A percentile compares a stretch with the other conserved stretches of the same genome.
phyloP scores from a whole-genome alignment of 495 filamentous ascomycete genomes.

The Tuber magnatum region DNA sequence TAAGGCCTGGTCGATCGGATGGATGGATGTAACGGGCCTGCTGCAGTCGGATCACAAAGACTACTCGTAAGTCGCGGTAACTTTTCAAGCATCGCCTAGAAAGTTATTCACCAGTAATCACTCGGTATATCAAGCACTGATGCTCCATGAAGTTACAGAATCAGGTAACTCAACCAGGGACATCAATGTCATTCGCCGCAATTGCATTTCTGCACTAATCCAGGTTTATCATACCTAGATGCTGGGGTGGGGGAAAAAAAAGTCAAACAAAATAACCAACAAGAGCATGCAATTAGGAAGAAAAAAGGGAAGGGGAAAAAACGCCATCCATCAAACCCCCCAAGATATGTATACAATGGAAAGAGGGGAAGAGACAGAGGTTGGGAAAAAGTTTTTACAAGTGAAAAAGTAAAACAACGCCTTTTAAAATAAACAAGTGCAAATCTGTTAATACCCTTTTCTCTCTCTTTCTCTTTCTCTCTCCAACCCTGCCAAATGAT shows the following conservation, averaged over 20 bases:
- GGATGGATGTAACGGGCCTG: not conserved
- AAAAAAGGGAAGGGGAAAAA: not conserved
- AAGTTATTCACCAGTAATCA: slow-evolving; percentile 5
- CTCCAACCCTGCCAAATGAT: not conserved
- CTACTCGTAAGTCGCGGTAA: not conserved
- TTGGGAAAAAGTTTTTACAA: not conserved
- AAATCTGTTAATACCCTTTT: not conserved
- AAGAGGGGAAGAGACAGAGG: not conserved
- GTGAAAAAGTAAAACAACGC: not conserved
- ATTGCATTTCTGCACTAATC: not conserved
- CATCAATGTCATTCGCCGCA: not conserved
- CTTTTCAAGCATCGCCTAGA: not conserved
- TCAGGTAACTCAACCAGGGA: not conserved
- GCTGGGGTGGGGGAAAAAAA: not conserved
- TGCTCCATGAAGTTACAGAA: not conserved
- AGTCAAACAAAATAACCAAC: not conserved
- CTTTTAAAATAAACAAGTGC: not conserved
- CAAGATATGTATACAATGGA: not conserved
- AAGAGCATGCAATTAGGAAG: not conserved
- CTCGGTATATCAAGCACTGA: slow-evolving; percentile 4
- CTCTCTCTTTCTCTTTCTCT: not conserved
- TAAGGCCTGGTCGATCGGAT: not conserved
- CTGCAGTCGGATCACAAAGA: not conserved
- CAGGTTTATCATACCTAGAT: not conserved
- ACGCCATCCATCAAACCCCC: not conserved